Percentiles rank a stretch among this genome's conserved stretches.
Evolutionary conservation across 805 yeast species (phyloP).

Genomic region (Schizosaccharomyces cryophilus): DNA sequence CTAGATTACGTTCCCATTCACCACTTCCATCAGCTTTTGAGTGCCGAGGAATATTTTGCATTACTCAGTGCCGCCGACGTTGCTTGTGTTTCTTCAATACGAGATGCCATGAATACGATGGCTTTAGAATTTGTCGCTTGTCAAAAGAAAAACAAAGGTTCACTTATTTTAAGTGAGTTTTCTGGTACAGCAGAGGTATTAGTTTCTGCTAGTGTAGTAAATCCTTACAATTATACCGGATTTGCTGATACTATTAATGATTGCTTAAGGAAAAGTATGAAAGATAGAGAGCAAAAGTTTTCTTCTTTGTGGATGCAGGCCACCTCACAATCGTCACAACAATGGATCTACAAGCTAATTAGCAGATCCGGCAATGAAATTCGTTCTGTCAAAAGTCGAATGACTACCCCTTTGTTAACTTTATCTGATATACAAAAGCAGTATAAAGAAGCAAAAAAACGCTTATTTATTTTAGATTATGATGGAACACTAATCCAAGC

Average conservation of each 20-base stretch:
- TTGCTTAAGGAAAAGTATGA: slow-evolving; percentile 31
- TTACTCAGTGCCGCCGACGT: slow-evolving; percentile 71
- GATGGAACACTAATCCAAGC: slow-evolving; percentile 96
- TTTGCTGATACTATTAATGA: slow-evolving; percentile 65
- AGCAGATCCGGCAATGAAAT: slow-evolving; percentile 13
- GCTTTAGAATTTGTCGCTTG: slow-evolving; percentile 79
- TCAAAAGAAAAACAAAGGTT: slow-evolving; percentile 44
- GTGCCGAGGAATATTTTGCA: slow-evolving; percentile 72
- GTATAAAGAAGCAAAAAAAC: slow-evolving; percentile 35
- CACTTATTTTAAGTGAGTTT: slow-evolving; percentile 75
- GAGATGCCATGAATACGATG: slow-evolving; percentile 94
- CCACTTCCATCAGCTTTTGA: slow-evolving; percentile 76
- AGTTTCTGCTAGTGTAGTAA: slow-evolving; percentile 37
- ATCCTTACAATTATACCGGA: slow-evolving; percentile 93
- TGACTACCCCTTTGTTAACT: slow-evolving; percentile 45
- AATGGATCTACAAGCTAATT: slow-evolving; percentile 32
- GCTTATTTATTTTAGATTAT: slow-evolving; percentile 78
- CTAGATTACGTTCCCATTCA: slow-evolving; percentile 69
- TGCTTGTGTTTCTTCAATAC: slow-evolving; percentile 65
- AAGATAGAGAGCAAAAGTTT: slow-evolving; percentile 24
- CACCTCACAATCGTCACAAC: slow-evolving; percentile 44
- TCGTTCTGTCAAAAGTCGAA: slow-evolving; percentile 19
- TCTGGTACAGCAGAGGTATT: slow-evolving; percentile 51
- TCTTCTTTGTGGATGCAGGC: slow-evolving; percentile 36
- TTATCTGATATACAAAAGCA: slow-evolving; percentile 45